A percentile compares a stretch with the other conserved stretches of the same genome.
Conservation (phyloP, 495 filamentous ascomycete species). For the Penicilliopsis zonata region DNA sequence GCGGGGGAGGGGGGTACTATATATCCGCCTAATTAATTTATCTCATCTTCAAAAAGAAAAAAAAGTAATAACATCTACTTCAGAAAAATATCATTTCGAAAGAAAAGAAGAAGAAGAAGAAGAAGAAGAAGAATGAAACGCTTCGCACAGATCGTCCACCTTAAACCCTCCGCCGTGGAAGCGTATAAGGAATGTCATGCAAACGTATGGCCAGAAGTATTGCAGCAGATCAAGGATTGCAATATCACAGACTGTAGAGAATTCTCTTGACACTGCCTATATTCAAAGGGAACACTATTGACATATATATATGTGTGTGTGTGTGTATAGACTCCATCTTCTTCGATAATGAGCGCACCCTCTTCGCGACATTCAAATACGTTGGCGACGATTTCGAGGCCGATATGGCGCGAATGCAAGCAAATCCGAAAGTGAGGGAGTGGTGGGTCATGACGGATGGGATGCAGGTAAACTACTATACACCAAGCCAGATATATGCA, state of each 20-base stretch:
- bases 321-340: conserved; percentile 70
- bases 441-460: conserved; percentile 73
- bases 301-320: no score
- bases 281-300: no score
- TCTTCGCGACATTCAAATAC: conserved; percentile 69
- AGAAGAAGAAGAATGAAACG: conserved; percentile 7
- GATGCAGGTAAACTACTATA: conserved; percentile 38
- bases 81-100: no score
- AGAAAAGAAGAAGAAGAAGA: no score
- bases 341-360: conserved; percentile 47
- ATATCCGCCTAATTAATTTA: no score
- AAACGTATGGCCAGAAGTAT: conserved; percentile 61
- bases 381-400: conserved; percentile 53
- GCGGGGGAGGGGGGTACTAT: no score
- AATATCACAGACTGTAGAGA: conserved; percentile 59
- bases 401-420: conserved; percentile 62
- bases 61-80: no score
- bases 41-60: no score
- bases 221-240: conserved; percentile 58
- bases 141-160: conserved; percentile 56
- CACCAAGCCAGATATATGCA: no score
- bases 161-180: conserved; percentile 49
- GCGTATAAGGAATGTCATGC: conserved; percentile 64
- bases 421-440: conserved; percentile 56
- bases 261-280: conserved; percentile 1